A percentile compares a stretch with the other conserved stretches of the same genome.
Conservation (phyloP, 2,329 filamentous ascomycete species). For the Geosmithia putterillii region DNA sequence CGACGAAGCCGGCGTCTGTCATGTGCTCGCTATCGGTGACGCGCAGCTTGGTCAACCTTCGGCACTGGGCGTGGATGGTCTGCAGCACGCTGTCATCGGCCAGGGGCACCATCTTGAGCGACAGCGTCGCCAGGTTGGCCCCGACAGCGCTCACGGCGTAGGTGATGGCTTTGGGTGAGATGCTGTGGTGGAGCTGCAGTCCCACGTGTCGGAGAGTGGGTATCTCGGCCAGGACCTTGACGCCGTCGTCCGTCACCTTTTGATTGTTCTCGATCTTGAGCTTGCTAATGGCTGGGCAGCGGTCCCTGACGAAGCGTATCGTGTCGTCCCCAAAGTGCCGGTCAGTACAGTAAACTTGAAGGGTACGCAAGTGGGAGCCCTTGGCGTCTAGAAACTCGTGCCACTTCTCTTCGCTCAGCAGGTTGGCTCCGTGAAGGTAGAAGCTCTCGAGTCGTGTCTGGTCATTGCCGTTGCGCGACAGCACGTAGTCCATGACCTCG, state of each 20-base stretch:
- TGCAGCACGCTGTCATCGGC: constrained; percentile 59
- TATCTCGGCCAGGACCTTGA: constrained; percentile 52
- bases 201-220: constrained; percentile 60
- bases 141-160: constrained; percentile 52
- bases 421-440: constrained; percentile 73
- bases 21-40: constrained; percentile 65
- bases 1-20: constrained; percentile 61
- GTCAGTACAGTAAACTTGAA: constrained; percentile 79
- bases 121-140: constrained; percentile 59
- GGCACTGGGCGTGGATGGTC: constrained; percentile 59
- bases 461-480: constrained; percentile 50
- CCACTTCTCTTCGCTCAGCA: constrained; percentile 70
- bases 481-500: constrained; percentile 66
- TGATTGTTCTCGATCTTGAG: constrained; percentile 78
- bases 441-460: constrained; percentile 58
- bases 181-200: constrained; percentile 49
- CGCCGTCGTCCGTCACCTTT: constrained; percentile 51
- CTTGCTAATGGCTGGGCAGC: constrained; percentile 57
- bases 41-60: constrained; percentile 60
- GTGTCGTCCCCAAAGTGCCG: constrained; percentile 65
- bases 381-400: constrained; percentile 52
- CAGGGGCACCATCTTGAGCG: constrained; percentile 55
- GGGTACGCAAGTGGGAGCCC: constrained; percentile 49
- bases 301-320: constrained; percentile 45
- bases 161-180: constrained; percentile 45